Evolutionary conservation across 169 alveolate species (phyloP).

Genomic region (Eimeria zaria): DNA sequence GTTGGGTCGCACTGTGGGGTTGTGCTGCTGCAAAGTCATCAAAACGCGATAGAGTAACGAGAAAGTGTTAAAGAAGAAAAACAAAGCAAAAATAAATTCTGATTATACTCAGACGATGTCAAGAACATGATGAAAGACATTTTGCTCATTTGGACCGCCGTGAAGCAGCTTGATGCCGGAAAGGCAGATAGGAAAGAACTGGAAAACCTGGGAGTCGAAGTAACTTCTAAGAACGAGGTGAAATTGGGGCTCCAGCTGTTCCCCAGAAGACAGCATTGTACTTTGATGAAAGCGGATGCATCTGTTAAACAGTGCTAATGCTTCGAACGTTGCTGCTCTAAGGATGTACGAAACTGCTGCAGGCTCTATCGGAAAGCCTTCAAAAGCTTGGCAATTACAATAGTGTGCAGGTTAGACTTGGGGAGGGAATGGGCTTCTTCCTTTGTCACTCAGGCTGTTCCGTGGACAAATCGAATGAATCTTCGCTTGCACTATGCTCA

Average conservation of each 20-base stretch:
- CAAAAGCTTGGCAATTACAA: slow-evolving; percentile 21
- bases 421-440: neutral
- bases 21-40: neutral
- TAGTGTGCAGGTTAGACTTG: slow-evolving; percentile 3
- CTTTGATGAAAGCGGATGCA: neutral
- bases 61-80: neutral
- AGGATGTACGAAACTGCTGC: neutral
- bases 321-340: neutral
- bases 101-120: slow-evolving; percentile 72
- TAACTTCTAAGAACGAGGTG: slow-evolving; percentile 54
- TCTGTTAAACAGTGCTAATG: neutral
- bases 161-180: slow-evolving; percentile 82
- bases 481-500: neutral
- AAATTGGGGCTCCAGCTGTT: neutral
- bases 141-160: slow-evolving; percentile 79
- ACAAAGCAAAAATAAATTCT: neutral
- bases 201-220: slow-evolving; percentile 60
- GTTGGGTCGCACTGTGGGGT: neutral
- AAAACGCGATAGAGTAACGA: neutral
- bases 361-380: slow-evolving; percentile 17
- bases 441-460: neutral
- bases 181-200: slow-evolving; percentile 84
- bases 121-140: slow-evolving; percentile 83
- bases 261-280: neutral
- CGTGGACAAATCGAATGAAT: neutral